phyloP scores from a whole-genome alignment of 2,329 filamentous ascomycete genomes.

The Emmonsiellopsis sp. region DNA sequence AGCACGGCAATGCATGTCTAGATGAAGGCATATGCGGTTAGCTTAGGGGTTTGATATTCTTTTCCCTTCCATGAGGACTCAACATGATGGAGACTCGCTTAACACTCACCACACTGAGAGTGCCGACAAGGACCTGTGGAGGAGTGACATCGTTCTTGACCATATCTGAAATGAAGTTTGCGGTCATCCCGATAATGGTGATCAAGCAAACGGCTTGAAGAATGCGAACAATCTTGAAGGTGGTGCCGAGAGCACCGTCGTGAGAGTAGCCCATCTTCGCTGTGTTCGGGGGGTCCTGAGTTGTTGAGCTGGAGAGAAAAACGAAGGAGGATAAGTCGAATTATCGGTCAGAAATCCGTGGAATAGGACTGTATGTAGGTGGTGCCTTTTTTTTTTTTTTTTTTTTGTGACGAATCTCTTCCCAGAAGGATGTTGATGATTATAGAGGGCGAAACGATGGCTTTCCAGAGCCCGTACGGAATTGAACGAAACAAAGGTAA shows the following conservation, averaged over 20 bases:
- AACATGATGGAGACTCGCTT: neutral
- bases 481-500: neutral
- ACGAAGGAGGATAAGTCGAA: neutral
- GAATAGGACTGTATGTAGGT: neutral
- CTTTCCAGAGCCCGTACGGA: conserved; percentile 1
- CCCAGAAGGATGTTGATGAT: neutral
- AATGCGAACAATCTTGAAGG: conserved; percentile 64
- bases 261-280: conserved; percentile 42
- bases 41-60: conserved; percentile 6
- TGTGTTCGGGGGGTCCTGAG: neutral
- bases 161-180: conserved; percentile 75
- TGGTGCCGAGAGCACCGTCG: conserved; percentile 67
- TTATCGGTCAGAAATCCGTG: neutral
- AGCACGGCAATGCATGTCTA: conserved; percentile 70
- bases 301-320: neutral
- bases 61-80: neutral
- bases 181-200: conserved; percentile 67
- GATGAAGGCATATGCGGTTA: neutral
- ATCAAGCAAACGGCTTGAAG: conserved; percentile 65
- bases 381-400: neutral
- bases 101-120: conserved; percentile 64
- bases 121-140: conserved; percentile 66
- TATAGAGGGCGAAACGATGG: neutral
- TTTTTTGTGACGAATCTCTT: neutral
- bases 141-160: conserved; percentile 56